Percentiles rank a stretch among this genome's conserved stretches.
phyloP scores from a whole-genome alignment of 2,329 filamentous ascomycete species.

The Metarhizium guizhouense region DNA sequence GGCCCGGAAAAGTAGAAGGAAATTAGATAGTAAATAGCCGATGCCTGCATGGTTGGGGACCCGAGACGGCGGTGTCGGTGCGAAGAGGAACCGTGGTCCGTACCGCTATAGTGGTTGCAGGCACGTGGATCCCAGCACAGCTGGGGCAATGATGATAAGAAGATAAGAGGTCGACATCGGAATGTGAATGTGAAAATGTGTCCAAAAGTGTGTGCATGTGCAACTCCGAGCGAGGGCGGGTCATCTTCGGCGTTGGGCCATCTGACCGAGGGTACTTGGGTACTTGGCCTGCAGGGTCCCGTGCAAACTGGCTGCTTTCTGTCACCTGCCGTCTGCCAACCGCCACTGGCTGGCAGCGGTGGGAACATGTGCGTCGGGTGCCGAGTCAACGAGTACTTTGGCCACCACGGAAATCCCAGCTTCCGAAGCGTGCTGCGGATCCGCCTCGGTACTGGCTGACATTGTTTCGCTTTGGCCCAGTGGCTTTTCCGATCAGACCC shows the following conservation, averaged over 20 bases:
- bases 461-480: not conserved
- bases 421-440: not conserved
- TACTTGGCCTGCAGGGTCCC: not conserved
- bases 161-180: not conserved
- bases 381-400: not conserved
- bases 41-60: too few relatives aligned
- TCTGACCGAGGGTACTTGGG: not conserved
- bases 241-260: not conserved
- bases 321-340: too few relatives aligned
- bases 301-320: not conserved
- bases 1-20: not conserved
- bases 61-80: not conserved
- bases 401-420: too few relatives aligned
- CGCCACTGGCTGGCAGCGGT: too few relatives aligned
- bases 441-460: conserved; percentile 4
- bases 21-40: not conserved
- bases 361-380: too few relatives aligned
- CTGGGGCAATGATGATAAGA: not conserved
- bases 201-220: not conserved
- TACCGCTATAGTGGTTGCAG: not conserved
- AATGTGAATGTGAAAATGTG: not conserved
- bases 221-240: not conserved
- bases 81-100: not conserved
- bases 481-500: not conserved
- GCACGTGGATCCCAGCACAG: conserved; percentile 4